Conservation (phyloP, 1,139 yeast species). For the Kodamaea ohmeri region DNA sequence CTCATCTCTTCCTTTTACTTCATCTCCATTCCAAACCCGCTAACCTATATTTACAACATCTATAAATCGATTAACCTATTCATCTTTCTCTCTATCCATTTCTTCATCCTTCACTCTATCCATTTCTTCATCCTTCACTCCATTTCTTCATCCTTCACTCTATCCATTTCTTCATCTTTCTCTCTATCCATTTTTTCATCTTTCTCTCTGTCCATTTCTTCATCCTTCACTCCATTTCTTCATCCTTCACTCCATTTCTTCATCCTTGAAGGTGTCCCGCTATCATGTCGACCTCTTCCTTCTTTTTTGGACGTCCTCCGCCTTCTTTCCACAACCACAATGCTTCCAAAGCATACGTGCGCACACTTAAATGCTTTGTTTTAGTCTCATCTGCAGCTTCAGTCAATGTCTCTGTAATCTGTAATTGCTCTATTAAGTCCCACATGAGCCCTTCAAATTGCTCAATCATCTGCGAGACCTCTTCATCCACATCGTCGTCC, state of each 20-base stretch:
- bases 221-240: slow-evolving; percentile 13
- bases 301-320: slow-evolving; percentile 47
- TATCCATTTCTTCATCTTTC: background rate
- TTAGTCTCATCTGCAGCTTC: slow-evolving; percentile 71
- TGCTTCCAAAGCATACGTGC: slow-evolving; percentile 88
- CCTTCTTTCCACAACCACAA: slow-evolving; percentile 89
- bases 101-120: background rate
- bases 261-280: slow-evolving; percentile 16
- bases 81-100: background rate
- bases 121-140: background rate
- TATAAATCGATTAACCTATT: no score
- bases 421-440: slow-evolving; percentile 64
- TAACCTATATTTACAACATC: no score
- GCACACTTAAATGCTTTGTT: slow-evolving; percentile 69
- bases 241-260: background rate
- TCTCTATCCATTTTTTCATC: background rate
- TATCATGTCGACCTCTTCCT: slow-evolving; percentile 16
- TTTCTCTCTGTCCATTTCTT: slow-evolving; percentile 1
- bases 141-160: background rate
- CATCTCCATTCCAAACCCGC: no score
- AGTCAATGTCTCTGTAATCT: slow-evolving; percentile 67
- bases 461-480: slow-evolving; percentile 34
- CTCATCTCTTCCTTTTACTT: no score
- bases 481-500: slow-evolving; percentile 33
- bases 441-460: slow-evolving; percentile 67